These are phyloP conservation scores for Chlorella sp. DNA, from an alignment of 139 green algal species.

Conservation along the genomic window DNA sequence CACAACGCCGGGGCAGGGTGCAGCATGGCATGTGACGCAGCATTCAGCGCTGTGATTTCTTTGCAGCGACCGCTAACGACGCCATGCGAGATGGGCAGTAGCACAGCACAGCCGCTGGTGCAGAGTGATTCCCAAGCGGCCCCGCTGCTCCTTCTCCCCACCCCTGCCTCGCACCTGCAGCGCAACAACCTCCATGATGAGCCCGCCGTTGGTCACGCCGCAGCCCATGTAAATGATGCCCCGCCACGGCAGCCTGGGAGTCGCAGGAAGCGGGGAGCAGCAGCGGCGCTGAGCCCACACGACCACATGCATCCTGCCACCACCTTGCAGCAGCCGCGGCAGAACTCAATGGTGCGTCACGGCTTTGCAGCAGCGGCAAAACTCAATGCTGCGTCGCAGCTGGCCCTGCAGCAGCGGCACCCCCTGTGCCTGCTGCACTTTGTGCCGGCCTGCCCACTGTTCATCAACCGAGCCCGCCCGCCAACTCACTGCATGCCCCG, in stretches of 20 bases:
- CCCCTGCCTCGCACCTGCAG: neutral
- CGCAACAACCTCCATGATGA: constrained; percentile 44
- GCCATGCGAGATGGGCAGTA: neutral
- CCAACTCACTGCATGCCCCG: neutral
- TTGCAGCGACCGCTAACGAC: neutral
- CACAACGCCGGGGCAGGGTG: constrained; percentile 27
- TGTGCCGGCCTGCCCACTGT: no score
- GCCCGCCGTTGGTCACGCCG: constrained; percentile 64
- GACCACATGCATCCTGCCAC: no score
- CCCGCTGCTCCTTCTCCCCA: neutral
- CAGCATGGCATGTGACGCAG: neutral
- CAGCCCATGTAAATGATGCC: constrained; percentile 66
- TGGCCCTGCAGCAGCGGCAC: no score
- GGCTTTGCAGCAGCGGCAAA: no score
- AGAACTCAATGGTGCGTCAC: no score
- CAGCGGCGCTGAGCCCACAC: no score
- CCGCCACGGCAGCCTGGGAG: constrained; percentile 47
- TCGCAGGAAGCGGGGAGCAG: neutral
- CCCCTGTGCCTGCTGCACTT: no score
- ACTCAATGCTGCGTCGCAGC: no score
- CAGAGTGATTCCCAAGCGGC: neutral
- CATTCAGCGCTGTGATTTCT: neutral
- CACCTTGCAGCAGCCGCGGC: no score
- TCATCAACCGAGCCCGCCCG: neutral
- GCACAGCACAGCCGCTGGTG: neutral